These are phyloP conservation scores for Wickerhamomyces queroliae DNA, from an alignment of 805 yeast genomes.

Conservation along the genomic window DNA sequence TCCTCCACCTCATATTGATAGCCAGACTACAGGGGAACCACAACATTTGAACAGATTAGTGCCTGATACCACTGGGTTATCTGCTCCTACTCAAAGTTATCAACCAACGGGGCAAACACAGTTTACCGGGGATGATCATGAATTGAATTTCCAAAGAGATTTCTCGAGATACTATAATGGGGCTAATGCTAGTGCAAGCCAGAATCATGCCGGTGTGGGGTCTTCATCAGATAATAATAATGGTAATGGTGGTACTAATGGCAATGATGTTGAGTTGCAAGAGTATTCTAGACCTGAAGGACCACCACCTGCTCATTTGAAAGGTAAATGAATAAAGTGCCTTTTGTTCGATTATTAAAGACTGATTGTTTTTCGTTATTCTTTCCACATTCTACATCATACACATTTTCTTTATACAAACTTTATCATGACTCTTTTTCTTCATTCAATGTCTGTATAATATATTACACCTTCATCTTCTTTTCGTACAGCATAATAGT, in stretches of 20 bases:
- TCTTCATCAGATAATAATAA: conserved; percentile 2
- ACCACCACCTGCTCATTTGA: conserved; percentile 20
- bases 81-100: background rate
- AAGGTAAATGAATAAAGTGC: no score
- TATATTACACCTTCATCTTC: no score
- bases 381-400: no score
- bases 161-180: conserved; percentile 17
- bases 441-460: no score
- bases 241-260: background rate
- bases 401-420: no score
- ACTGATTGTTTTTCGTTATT: no score
- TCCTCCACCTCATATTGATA: conserved; percentile 10
- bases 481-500: no score
- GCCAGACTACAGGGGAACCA: conserved; percentile 20
- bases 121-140: conserved; percentile 10
- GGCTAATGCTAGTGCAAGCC: background rate
- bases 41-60: conserved; percentile 20
- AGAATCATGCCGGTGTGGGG: background rate
- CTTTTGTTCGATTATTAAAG: no score
- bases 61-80: conserved; percentile 17
- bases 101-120: background rate
- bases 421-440: no score
- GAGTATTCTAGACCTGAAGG: conserved; percentile 17
- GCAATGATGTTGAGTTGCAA: background rate
- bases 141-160: conserved; percentile 18